phyloP scores from a whole-genome alignment of 345 rosid species.

The Draba incana region DNA sequence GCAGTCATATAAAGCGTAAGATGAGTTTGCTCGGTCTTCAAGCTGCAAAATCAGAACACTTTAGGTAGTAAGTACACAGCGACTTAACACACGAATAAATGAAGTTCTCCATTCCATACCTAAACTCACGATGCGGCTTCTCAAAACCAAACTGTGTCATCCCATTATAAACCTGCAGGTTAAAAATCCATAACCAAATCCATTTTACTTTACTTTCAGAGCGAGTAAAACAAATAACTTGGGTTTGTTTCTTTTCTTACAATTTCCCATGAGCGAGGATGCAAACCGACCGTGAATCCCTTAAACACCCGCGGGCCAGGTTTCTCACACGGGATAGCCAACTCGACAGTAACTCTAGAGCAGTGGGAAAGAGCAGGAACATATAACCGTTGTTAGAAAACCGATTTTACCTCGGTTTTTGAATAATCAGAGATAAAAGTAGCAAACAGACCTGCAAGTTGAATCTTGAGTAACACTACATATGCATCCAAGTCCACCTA shows the following conservation, averaged over 20 bases:
- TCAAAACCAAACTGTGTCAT: slow-evolving; percentile 88
- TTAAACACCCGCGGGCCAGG: slow-evolving; percentile 77
- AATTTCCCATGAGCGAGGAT: slow-evolving; percentile 94
- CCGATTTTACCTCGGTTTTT: background rate
- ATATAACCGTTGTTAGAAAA: background rate
- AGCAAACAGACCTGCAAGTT: slow-evolving; percentile 71
- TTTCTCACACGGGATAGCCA: slow-evolving; percentile 85
- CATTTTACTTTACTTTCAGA: slow-evolving; percentile 1
- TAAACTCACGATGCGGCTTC: slow-evolving; percentile 56
- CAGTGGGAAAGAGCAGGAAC: slow-evolving; percentile 33
- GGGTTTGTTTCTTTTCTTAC: slow-evolving; percentile 48
- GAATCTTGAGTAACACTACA: slow-evolving; percentile 81
- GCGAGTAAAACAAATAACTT: background rate
- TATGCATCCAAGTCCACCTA: slow-evolving; percentile 88
- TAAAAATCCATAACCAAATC: slow-evolving; percentile 4
- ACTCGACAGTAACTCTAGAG: slow-evolving; percentile 69
- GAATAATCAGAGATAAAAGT: slow-evolving; percentile 9
- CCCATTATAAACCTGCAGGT: slow-evolving; percentile 79
- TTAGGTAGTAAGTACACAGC: slow-evolving; percentile 9
- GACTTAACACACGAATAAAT: slow-evolving; percentile 9
- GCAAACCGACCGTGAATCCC: slow-evolving; percentile 95
- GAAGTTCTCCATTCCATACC: slow-evolving; percentile 47
- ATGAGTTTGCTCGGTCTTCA: slow-evolving; percentile 76
- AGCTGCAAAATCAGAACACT: slow-evolving; percentile 49
- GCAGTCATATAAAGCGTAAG: slow-evolving; percentile 89